A percentile compares a stretch with the other conserved stretches of the same genome.
These are phyloP conservation scores for Daldinia childiae DNA, from an alignment of 495 filamentous ascomycete species.

Conservation along the genomic window DNA sequence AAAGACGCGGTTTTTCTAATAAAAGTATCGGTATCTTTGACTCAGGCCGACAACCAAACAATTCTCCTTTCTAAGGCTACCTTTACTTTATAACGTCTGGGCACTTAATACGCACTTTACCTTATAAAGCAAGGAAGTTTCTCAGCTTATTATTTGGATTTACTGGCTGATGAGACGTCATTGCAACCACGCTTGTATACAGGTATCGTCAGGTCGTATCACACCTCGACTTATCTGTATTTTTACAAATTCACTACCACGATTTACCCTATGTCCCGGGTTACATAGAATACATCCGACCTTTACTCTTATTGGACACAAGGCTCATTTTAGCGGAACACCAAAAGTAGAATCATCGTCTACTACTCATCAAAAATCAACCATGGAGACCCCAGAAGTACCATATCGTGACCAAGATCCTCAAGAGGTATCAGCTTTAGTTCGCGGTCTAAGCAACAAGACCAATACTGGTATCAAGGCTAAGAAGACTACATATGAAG, in stretches of 20 bases:
- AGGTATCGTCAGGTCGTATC: too few species aligned
- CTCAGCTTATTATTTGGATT: not conserved
- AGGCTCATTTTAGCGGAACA: constrained; percentile 1
- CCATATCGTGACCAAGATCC: constrained; percentile 73
- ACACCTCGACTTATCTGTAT: not conserved
- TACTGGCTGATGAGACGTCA: not conserved
- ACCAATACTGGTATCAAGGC: constrained; percentile 64
- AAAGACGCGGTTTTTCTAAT: too few species aligned
- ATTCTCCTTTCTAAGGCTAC: not conserved
- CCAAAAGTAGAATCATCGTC: not conserved
- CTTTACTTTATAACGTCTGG: not conserved
- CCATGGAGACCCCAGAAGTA: constrained; percentile 43
- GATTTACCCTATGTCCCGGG: not conserved
- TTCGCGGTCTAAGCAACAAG: constrained; percentile 64
- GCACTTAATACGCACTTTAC: not conserved
- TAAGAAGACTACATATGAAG: constrained; percentile 77
- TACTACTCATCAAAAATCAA: constrained; percentile 2
- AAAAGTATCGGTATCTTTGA: not conserved
- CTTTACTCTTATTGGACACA: not conserved
- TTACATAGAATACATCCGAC: not conserved
- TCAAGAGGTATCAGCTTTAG: constrained; percentile 66
- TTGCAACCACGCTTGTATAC: too few species aligned
- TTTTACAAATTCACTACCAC: not conserved
- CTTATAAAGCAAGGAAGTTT: not conserved
- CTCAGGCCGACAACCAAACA: not conserved